Base-by-base conservation (phyloP, 1,139 yeast species). In the Yamadazyma membranifaciens region DNA sequence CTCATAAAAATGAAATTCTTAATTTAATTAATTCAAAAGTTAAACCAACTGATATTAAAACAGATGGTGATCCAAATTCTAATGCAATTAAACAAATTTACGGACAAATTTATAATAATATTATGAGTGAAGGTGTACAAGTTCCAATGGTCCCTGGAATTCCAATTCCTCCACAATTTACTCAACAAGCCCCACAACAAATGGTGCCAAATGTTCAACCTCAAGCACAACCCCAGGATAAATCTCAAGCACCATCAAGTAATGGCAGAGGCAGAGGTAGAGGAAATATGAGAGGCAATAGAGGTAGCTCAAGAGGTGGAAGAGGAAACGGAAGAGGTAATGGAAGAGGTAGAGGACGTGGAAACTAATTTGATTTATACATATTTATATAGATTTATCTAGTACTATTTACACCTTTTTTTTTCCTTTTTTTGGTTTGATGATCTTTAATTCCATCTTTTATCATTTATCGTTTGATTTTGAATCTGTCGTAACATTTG, bases 41-140 rank as follows among this genome's bases (percentile, higher is more conserved):
- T 32, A 50, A 48, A 31, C 45, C 50, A 12, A 39, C 43, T 14
- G 54, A 42, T 6, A 49, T 51, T 10, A 44, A 47, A 10, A 50
- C 48, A 4, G 44, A 47, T 25, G 58, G 55, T 4, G 56, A 52
- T 9, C 51, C 50, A 26, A 59, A 57, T 42, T 56, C 60, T 31
- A 63, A 70, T 33, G 78, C 77, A 7, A 69, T 73, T 38, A 72
- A 72, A 47, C 73, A 67, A 46, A 69, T 74, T 38, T 67, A 79
- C 40, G 78, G 78, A 1, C 78, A 75, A 39, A 72, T 76, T 34
- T 69, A 68, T 54, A 62, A 67, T 45, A 59, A 65, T 43, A 70
- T 67, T 31, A 68, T 71, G 75, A 59, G 60, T 47, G 75, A 68
- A 45, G 73, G 41, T 33, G 36, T 50, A 16, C 57, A 56, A 13